Percentiles rank a stretch among this genome's conserved stretches.
Conservation (phyloP, 345 rosid species). For the Eucalyptus pauciflora region DNA sequence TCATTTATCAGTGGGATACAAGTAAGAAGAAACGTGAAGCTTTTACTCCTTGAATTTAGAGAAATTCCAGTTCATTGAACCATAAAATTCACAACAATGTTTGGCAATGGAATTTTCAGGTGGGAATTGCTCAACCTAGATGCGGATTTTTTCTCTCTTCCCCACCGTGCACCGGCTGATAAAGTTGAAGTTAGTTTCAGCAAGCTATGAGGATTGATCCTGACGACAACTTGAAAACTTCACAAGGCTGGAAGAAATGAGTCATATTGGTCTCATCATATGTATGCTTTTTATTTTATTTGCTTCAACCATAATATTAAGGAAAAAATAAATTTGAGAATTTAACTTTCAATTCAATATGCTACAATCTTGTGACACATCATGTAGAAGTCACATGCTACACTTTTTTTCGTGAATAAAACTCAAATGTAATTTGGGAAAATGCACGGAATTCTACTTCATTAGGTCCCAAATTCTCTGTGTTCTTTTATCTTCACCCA, state of each 20-base stretch:
- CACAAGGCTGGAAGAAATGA: neutral
- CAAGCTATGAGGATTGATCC: neutral
- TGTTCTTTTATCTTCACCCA: too few relatives aligned
- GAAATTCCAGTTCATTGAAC: neutral
- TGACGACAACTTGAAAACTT: neutral
- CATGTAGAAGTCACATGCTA: too few relatives aligned
- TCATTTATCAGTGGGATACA: conserved; percentile 30
- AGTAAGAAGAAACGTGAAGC: neutral
- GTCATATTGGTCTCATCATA: neutral
- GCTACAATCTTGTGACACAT: too few relatives aligned
- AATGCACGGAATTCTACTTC: too few relatives aligned
- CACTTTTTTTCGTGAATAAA: too few relatives aligned
- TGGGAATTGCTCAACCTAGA: conserved; percentile 15
- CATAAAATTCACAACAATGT: neutral
- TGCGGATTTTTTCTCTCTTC: conserved; percentile 3
- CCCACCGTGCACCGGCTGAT: conserved; percentile 18
- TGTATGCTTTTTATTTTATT: neutral
- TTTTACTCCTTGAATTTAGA: neutral
- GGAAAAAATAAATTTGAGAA: neutral
- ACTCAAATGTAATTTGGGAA: too few relatives aligned
- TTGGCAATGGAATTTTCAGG: neutral
- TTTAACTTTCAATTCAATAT: too few relatives aligned
- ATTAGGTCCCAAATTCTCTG: too few relatives aligned
- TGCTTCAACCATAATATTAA: neutral
- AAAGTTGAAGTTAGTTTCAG: conserved; percentile 1